phyloP scores from a whole-genome alignment of 345 rosid genomes.

The Murraya koenigii region DNA sequence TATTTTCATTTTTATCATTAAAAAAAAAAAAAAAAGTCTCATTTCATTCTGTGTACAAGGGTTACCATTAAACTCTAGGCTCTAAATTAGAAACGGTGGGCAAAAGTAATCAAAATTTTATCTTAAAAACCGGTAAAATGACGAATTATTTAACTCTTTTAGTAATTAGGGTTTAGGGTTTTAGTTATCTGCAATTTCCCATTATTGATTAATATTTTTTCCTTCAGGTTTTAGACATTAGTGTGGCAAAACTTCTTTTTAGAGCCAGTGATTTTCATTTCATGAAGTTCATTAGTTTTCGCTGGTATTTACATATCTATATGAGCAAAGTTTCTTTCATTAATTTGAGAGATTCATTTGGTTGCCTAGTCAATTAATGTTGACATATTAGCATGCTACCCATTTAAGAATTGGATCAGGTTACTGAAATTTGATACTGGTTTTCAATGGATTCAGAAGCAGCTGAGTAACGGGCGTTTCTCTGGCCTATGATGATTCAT shows the following conservation, averaged over 20 bases:
- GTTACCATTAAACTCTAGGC: neutral
- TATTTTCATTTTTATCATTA: too few relatives aligned
- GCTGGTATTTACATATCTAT: too few relatives aligned
- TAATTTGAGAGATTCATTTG: neutral
- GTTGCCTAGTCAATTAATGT: neutral
- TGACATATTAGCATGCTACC: neutral
- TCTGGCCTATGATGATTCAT: constrained; percentile 20
- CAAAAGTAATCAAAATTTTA: neutral
- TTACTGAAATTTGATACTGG: neutral
- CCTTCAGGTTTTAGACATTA: neutral
- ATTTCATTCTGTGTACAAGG: too few relatives aligned
- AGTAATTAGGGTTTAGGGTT: neutral
- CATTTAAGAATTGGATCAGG: neutral
- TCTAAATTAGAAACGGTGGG: neutral
- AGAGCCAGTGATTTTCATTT: neutral
- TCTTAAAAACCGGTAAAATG: neutral
- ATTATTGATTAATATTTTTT: too few relatives aligned
- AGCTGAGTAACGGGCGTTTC: neutral
- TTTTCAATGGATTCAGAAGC: neutral
- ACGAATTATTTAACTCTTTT: neutral
- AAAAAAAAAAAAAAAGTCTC: too few relatives aligned
- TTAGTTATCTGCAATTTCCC: neutral
- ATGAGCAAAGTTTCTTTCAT: neutral
- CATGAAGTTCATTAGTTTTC: neutral
- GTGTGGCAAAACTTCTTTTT: neutral